These are phyloP conservation scores for Elsinoe perseae DNA, from an alignment of 2,329 filamentous ascomycete genomes.

Conservation along the genomic window DNA sequence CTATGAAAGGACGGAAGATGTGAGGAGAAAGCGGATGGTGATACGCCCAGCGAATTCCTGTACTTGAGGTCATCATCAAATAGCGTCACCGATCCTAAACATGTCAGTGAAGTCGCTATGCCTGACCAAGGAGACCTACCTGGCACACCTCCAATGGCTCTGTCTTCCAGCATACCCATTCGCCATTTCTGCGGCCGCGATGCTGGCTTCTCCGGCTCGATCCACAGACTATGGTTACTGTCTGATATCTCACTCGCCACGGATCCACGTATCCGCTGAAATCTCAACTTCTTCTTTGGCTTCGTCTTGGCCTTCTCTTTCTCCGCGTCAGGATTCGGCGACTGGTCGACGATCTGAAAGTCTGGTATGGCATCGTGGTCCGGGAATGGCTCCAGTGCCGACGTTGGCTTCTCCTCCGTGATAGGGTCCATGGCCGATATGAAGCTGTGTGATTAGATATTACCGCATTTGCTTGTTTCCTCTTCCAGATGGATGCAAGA, in stretches of 20 bases:
- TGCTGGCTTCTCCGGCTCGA: constrained; percentile 1
- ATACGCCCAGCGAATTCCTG: constrained; percentile 21
- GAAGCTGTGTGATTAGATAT: background rate
- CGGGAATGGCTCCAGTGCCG: background rate
- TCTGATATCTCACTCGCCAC: constrained; percentile 9
- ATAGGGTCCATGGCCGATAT: constrained; percentile 4
- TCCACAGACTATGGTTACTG: constrained; percentile 5
- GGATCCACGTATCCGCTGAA: background rate
- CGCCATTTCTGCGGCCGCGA: constrained; percentile 39
- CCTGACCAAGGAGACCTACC: constrained; percentile 46
- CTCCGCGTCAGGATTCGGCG: constrained; percentile 8
- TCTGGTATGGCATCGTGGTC: constrained; percentile 9
- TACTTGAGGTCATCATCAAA: constrained; percentile 14
- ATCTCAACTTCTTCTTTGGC: constrained; percentile 9
- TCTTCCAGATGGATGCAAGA: background rate
- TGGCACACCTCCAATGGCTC: constrained; percentile 75
- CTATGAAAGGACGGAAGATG: constrained; percentile 20
- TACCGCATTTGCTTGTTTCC: background rate
- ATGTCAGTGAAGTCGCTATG: background rate
- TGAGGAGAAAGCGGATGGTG: constrained; percentile 21
- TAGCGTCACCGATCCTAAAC: background rate
- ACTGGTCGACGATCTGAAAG: constrained; percentile 10
- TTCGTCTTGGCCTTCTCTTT: background rate
- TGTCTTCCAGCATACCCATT: constrained; percentile 77
- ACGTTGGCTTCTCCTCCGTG: constrained; percentile 6